These are phyloP conservation scores for Naganishia friedmannii DNA, from an alignment of 768 basidiomycete genomes.

Conservation along the genomic window DNA sequence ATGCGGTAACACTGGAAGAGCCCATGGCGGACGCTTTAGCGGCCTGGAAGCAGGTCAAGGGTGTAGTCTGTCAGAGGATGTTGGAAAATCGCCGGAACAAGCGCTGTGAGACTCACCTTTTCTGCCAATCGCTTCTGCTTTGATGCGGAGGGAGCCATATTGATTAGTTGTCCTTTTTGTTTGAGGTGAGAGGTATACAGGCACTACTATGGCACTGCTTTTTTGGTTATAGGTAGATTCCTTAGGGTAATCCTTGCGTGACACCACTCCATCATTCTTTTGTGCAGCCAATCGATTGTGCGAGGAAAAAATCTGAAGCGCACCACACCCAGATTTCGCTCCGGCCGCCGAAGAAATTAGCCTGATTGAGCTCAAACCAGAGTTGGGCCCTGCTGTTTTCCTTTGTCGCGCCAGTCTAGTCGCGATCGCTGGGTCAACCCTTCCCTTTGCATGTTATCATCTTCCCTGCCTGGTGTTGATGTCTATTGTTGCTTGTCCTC, in stretches of 20 bases:
- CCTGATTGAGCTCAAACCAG: background rate
- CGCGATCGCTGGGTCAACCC: background rate
- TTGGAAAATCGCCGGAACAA: background rate
- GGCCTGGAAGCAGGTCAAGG: conserved; percentile 58
- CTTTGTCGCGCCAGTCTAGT: background rate
- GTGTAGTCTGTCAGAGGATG: background rate
- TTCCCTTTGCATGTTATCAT: background rate
- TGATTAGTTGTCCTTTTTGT: conserved; percentile 18
- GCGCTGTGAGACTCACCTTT: conserved; percentile 57
- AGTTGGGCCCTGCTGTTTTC: background rate
- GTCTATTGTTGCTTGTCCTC: background rate
- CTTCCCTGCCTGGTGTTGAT: background rate
- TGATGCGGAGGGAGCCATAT: conserved; percentile 53
- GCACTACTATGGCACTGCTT: conserved; percentile 9
- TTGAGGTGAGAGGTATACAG: background rate
- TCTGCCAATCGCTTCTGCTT: conserved; percentile 88
- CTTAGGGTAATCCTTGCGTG: background rate
- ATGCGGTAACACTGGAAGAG: conserved; percentile 56
- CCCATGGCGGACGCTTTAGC: conserved; percentile 60
- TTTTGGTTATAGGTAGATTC: background rate
- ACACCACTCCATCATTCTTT: background rate
- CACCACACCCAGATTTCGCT: no score
- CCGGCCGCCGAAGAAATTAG: no score
- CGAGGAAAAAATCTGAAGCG: conserved; percentile 8
- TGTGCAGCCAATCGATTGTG: conserved; percentile 6